Percentiles rank a stretch among this genome's conserved stretches.
Evolutionary conservation across 371 early-diverging fungal species (phyloP).

Genomic region (Mycotypha africana): DNA sequence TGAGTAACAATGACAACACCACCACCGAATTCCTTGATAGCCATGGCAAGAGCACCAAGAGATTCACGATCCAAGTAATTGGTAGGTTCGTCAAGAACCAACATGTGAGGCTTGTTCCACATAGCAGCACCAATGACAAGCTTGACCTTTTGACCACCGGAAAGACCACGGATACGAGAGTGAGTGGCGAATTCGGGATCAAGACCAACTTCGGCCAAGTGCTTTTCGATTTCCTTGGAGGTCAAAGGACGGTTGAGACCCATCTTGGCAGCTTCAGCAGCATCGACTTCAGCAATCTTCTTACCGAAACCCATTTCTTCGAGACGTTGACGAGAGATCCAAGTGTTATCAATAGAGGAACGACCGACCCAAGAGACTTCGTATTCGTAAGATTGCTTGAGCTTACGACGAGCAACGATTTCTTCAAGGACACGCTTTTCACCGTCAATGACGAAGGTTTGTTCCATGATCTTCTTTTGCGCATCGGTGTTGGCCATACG

Average conservation of each 20-base stretch:
- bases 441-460: slow-evolving; percentile 57
- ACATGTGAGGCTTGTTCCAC: slow-evolving; percentile 84
- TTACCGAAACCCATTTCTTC: slow-evolving; percentile 66
- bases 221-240: slow-evolving; percentile 64
- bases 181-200: slow-evolving; percentile 75
- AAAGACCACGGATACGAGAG: slow-evolving; percentile 80
- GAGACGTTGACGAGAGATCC: slow-evolving; percentile 69
- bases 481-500: slow-evolving; percentile 61
- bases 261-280: slow-evolving; percentile 58
- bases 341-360: slow-evolving; percentile 59
- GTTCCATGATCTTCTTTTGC: slow-evolving; percentile 61
- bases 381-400: slow-evolving; percentile 68
- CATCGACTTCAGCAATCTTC: slow-evolving; percentile 61
- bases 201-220: slow-evolving; percentile 64
- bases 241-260: slow-evolving; percentile 66
- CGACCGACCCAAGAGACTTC: slow-evolving; percentile 60
- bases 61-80: slow-evolving; percentile 79
- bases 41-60: slow-evolving; percentile 65
- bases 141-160: slow-evolving; percentile 92
- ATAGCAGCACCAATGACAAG: slow-evolving; percentile 81
- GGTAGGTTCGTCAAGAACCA: slow-evolving; percentile 90
- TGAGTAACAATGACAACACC: slow-evolving; percentile 77
- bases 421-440: slow-evolving; percentile 60
- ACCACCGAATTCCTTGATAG: slow-evolving; percentile 66
- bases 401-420: slow-evolving; percentile 62